Evolutionary conservation across 2,329 filamentous ascomycete species (phyloP), one percentile per base, ranked within the genome.

Genomic region (Fusarium armeniacum): DNA sequence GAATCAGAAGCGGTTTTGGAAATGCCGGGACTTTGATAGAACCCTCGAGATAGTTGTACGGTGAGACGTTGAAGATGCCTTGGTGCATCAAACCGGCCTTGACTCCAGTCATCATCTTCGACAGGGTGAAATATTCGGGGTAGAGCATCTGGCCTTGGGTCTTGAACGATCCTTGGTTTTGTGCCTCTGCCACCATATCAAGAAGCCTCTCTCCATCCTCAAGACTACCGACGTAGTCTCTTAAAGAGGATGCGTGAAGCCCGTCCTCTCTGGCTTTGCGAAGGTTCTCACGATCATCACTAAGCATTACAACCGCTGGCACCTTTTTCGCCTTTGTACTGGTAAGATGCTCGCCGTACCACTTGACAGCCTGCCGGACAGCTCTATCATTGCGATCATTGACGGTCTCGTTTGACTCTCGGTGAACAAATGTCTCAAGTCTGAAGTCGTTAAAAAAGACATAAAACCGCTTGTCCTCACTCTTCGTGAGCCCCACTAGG

Each of bases 361-460:
- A 99, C 76, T 90, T 88, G 53, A 94, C 93, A 3, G 95, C 93
- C 73, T 86, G 88, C 49, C 96, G 87, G 32, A 99, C 93, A 45
- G 96, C 94, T 66, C 94, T 90, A 79, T 99, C 97, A 76, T 99
- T 99, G 57, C 96, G 88, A 79, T 99, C 96, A 78, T 99, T 99
- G 81, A 99, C 96, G 5, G 89, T 91, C 83, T 99, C 96, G 38
- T 92, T 91, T 8, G 86, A 80, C 22, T 90, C 87, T 66, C 96
- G 87, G 30, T 87, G 82, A 49, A 98, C 88, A 76, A 97, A 92
- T 0, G 96, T 99, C 80, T 99, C 97, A 40, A 94, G 84, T 53
- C 95, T 89, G 77, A 99, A 99, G 75, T 99, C 96, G 79, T 99
- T 99, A 87, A 98, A 98, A 79, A 99, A 99, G 54, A 99, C 93